Base-by-base conservation (phyloP, 768 basidiomycete genomes). In the Lactarius pseudohatsudake region DNA sequence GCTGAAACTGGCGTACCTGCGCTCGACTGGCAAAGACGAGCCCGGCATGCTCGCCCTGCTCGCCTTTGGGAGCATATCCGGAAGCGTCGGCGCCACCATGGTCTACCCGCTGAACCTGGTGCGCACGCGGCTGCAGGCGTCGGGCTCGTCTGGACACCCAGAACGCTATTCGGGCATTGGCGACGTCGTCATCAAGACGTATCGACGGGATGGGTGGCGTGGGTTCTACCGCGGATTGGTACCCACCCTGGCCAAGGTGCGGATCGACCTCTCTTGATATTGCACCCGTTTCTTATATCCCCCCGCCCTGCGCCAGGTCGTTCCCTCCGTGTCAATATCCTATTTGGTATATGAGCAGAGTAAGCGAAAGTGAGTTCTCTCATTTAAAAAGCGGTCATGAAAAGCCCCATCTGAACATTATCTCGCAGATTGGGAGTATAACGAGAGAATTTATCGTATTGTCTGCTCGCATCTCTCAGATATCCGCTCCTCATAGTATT, bases 301-400 rank as follows among this genome's bases (percentile, higher is more conserved):
- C 61, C 22, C 30, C 59, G 55, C 11, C 22, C 6, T 13, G 22
- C 22, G 5, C 11, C 71, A 93, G 91, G 96, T 98, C 65, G 88
- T 97, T 55, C 96, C 96, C 59, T 90, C 95, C 4, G 96, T 98
- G 53, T 96, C 95, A 9, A 98, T 98, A 78, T 94, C 94, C 67
- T 97, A 97, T 78, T 87, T 97, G 47, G 96, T 97, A 69, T 94
- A 94, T 77, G 92, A 94, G 75, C 86, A 91, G 72, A 87, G 84
- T 72, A 94, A 92, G 80, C 84, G 88, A 75, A 88, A 81, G 92
- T 89, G 63, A 69, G 85, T 76, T 2, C 30, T 62, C 62, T 26
- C 53, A 34, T 26, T 38, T 15, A 6, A 53, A n/a, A 15, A 1
- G 8, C 2, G 16, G 4, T 11, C 5, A 41, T 18, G 16, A 18